Base-by-base conservation (phyloP, 2,329 filamentous ascomycete genomes). In the Trichophyton simii region DNA sequence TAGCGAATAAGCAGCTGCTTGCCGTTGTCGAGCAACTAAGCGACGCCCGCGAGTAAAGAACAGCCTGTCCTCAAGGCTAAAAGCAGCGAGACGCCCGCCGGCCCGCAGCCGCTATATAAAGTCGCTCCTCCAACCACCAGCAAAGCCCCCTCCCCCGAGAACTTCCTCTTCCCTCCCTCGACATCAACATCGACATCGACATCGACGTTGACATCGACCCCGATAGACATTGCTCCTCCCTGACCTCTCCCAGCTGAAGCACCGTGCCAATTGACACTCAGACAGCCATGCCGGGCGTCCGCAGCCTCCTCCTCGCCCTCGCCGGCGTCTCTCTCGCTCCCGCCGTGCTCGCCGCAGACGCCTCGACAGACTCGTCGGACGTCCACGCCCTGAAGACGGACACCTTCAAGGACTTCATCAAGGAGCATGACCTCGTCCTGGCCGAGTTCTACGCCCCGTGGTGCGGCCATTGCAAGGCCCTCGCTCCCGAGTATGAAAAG, bases 391-490 rank as follows among this genome's bases (percentile, higher is more conserved):
- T 99, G 67, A 95, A 88, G 76, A 86, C 87, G 76, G 89, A 92
- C 72, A 89, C 83, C 67, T 99, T 99, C 76, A 82, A 88, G 68
- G 83, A 86, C 64, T 99, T 96, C 76, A 80, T 99, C 72, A 87
- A 87, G 75, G 78, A 85, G 69, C 88, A 97, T 75, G 86, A 90
- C 69, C 83, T 99, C 62, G 92, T 96, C 61, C 86, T 99, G 65
- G 91, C 91, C 69, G 91, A 99, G 80, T 99, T 96, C 85, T 96
- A 89, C 76, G 92, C 92, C 68, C 91, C 92, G 69, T 95, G 92
- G 91, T 95, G 89, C 69, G 92, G 91, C 67, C 92, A 97, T 83
- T 97, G 92, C 88, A 97, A 99, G 83, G 92, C 92, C 64, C 89
- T 99, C 67, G 94, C 77, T 38, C 77, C 78, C 28, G 78, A 80